These are phyloP conservation scores for Sorghum bicolor DNA, from an alignment of 176 grass and related monocot species.

Conservation along the genomic window DNA sequence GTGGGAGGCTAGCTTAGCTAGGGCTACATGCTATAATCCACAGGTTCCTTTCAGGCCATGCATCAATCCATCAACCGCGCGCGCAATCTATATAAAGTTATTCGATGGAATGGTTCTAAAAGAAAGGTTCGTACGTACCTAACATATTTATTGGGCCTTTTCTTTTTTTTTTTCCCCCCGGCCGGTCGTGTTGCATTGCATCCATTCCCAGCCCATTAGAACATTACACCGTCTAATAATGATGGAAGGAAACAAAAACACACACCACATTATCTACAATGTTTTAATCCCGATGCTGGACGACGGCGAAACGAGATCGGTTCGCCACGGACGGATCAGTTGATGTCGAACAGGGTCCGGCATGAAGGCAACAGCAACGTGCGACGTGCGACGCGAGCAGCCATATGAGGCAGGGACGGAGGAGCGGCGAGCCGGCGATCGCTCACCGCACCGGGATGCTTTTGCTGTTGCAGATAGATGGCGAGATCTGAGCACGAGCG, in stretches of 20 bases:
- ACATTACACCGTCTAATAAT: not conserved
- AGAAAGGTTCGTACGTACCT: constrained; percentile 18
- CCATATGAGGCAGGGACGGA: too few relatives aligned
- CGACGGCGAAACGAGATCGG: not conserved
- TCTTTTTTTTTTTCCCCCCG: rapidly evolving
- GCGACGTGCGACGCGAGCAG: not conserved
- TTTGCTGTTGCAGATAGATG: constrained; percentile 37
- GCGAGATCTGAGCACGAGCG: constrained; percentile 33
- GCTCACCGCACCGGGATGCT: not conserved
- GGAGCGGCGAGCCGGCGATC: not conserved
- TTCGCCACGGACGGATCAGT: not conserved
- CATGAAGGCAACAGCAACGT: not conserved
- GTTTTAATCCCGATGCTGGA: not conserved
- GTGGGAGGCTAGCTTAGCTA: not conserved
- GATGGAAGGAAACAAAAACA: not conserved
- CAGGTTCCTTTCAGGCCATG: constrained; percentile 5
- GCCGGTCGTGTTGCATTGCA: not conserved
- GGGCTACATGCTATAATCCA: constrained; percentile 13
- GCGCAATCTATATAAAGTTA: constrained; percentile 26
- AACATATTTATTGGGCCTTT: not conserved
- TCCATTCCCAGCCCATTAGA: not conserved
- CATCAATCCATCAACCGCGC: not conserved
- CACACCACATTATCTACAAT: not conserved
- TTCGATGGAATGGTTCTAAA: constrained; percentile 10
- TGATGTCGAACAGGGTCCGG: not conserved